These are phyloP conservation scores for Trichocomaceae sp. DNA, from an alignment of 2,329 filamentous ascomycete species.

Conservation along the genomic window DNA sequence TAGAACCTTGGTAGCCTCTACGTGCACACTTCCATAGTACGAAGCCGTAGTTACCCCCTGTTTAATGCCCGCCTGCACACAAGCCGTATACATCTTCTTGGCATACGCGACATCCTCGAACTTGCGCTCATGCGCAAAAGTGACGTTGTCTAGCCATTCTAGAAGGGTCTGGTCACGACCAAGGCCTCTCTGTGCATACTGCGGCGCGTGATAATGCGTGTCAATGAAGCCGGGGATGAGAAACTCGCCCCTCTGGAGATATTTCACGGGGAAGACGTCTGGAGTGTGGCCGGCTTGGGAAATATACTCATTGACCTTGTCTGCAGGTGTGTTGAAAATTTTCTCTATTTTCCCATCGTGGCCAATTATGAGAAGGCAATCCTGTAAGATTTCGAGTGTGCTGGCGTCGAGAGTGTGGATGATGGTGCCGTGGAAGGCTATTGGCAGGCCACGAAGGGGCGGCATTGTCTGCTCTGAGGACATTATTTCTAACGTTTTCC, in stretches of 20 bases:
- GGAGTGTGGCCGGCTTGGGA: conserved; percentile 21
- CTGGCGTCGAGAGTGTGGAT: conserved; percentile 24
- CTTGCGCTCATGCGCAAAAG: conserved; percentile 58
- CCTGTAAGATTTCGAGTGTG: conserved; percentile 26
- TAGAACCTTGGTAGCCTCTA: conserved; percentile 25
- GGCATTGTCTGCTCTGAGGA: conserved; percentile 1
- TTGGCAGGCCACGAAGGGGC: conserved; percentile 17
- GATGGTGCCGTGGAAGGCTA: conserved; percentile 31
- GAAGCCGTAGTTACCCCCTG: conserved; percentile 42
- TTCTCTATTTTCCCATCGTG: conserved; percentile 25
- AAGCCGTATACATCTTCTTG: conserved; percentile 43
- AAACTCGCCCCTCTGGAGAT: conserved; percentile 25
- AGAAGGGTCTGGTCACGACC: conserved; percentile 39
- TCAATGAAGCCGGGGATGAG: conserved; percentile 45
- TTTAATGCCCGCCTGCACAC: conserved; percentile 52
- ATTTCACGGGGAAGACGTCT: conserved; percentile 23
- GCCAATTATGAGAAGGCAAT: conserved; percentile 28
- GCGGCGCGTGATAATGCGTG: conserved; percentile 62
- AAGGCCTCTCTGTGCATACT: conserved; percentile 44
- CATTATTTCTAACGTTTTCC: not conserved
- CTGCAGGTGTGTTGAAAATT: conserved; percentile 18
- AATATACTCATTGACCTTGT: conserved; percentile 22
- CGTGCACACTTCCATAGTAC: conserved; percentile 32
- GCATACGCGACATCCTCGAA: conserved; percentile 53
- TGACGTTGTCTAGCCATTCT: conserved; percentile 59